These are phyloP conservation scores for Pseudogymnoascus sp. DNA, from an alignment of 2,329 filamentous ascomycete species.

Conservation along the genomic window DNA sequence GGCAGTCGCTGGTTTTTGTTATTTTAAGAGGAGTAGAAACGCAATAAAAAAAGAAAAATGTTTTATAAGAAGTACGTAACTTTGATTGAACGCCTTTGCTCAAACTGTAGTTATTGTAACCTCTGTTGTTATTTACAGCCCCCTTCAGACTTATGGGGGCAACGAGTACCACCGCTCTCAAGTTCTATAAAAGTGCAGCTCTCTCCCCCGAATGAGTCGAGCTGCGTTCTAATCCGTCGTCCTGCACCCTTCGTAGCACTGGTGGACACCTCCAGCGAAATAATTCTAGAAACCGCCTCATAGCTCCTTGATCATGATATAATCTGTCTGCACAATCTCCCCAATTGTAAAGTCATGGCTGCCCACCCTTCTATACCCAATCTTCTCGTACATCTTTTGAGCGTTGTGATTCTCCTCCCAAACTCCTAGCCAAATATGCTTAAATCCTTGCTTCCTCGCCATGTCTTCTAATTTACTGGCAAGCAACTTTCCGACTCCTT, in stretches of 20 bases:
- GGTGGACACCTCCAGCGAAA: not conserved
- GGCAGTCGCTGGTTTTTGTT: not conserved
- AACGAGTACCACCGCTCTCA: not conserved
- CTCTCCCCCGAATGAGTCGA: not conserved
- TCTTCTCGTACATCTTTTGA: slow-evolving; percentile 33
- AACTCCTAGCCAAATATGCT: slow-evolving; percentile 38
- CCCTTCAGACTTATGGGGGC: not conserved
- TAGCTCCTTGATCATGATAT: slow-evolving; percentile 33
- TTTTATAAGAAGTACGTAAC: not conserved
- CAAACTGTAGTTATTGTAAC: not conserved
- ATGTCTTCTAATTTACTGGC: slow-evolving; percentile 26
- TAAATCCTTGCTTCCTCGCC: slow-evolving; percentile 32
- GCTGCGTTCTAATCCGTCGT: not conserved
- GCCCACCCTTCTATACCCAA: slow-evolving; percentile 35
- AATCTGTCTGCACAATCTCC: slow-evolving; percentile 34
- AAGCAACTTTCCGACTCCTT: slow-evolving; percentile 33
- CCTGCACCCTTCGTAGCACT: not conserved
- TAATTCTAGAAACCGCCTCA: slow-evolving; percentile 11
- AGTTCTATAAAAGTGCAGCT: not conserved
- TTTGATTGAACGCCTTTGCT: no score
- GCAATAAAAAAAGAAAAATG: not conserved
- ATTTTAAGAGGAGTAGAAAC: not conserved
- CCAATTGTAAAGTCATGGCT: slow-evolving; percentile 37
- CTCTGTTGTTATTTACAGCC: not conserved
- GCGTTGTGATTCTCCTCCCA: slow-evolving; percentile 39